phyloP scores from a whole-genome alignment of 1,284 basidiomycete genomes.

The Rhodotorula sp. region DNA sequence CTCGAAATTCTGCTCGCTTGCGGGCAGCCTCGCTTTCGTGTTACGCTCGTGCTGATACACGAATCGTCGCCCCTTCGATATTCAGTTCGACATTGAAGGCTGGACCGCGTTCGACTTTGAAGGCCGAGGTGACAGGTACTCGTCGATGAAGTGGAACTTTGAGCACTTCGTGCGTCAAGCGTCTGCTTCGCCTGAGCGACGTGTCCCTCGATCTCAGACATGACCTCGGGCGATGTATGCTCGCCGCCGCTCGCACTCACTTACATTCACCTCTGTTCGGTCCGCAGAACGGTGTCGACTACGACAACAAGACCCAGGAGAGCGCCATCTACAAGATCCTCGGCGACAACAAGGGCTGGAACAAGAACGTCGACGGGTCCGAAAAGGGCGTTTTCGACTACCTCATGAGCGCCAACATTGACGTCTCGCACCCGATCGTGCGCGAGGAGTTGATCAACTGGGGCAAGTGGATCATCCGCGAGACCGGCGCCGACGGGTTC shows the following conservation, averaged over 20 bases:
- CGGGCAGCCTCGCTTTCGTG: too few species aligned
- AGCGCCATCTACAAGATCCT: slow-evolving; percentile 52
- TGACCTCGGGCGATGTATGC: too few species aligned
- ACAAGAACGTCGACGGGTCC: slow-evolving; percentile 45
- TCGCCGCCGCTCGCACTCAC: too few species aligned
- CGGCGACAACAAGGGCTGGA: slow-evolving; percentile 59
- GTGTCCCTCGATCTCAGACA: not conserved
- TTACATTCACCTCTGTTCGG: too few species aligned
- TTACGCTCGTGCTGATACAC: too few species aligned
- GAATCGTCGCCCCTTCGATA: too few species aligned
- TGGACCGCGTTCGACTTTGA: slow-evolving; percentile 84
- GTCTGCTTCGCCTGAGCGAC: not conserved
- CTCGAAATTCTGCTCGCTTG: too few species aligned
- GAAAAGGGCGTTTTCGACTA: slow-evolving; percentile 50
- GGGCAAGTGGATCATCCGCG: slow-evolving; percentile 63
- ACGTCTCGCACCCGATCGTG: slow-evolving; percentile 80
- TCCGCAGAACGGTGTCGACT: slow-evolving; percentile 67
- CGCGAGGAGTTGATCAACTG: slow-evolving; percentile 53
- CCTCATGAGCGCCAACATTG: slow-evolving; percentile 55
- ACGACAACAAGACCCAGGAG: slow-evolving; percentile 67
- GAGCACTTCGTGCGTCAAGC: slow-evolving; percentile 33
- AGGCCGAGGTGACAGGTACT: slow-evolving; percentile 67
- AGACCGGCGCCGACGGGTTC: slow-evolving; percentile 76
- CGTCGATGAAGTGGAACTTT: slow-evolving; percentile 55
- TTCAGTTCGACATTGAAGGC: slow-evolving; percentile 66